Base-by-base conservation (phyloP, 202 grass and related monocot species). In the Saccharum hybrid region DNA sequence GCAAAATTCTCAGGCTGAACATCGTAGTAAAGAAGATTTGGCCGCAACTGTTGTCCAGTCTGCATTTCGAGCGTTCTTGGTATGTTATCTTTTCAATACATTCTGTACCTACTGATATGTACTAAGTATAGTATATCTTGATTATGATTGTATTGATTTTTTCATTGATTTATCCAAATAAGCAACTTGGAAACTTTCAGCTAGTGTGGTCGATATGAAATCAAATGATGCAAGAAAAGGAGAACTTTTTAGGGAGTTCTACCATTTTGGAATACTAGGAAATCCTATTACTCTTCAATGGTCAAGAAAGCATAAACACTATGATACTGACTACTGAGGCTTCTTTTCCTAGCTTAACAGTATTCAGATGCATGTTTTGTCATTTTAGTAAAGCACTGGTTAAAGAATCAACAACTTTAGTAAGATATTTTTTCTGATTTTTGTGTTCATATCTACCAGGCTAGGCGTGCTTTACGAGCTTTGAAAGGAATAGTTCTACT, bases 401-500 rank as follows among this genome's bases (percentile, higher is more conserved):
- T 72, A 46, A 66, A 40, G 57, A 82, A 77, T 54, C 37, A 11
- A 80, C n/a, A 10, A 0, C 7, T 82, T 79, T 59, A 30, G 2
- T 61, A 40, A 49, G 69, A 54, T 69, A 68, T 71, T 63, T 77
- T 52, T 78, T 36, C 43, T 84, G 21, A 72, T 75, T 6, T 71
- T 82, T 61, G 40, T 61, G 6, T 84, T 65, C 33, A 78, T 81
- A 89, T 85, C 42, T 87, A 60, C 72, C 76, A 99, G 96, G 93
- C 96, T 84, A 94, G 86, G 77, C 84, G 88, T 82, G 96, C 96
- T 84, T 96, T 99, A 69, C 86, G 91, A 68, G 93, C 96, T 74
- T 85, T 99, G 72, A 99, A 96, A 88, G 96, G 96, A 80, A 90
- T 99, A 72, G 91, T 99, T 83, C 79, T 91, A 85, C 84, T 96